Base-by-base conservation (phyloP, 1,284 basidiomycete species). In the Heliocybe sulcata region DNA sequence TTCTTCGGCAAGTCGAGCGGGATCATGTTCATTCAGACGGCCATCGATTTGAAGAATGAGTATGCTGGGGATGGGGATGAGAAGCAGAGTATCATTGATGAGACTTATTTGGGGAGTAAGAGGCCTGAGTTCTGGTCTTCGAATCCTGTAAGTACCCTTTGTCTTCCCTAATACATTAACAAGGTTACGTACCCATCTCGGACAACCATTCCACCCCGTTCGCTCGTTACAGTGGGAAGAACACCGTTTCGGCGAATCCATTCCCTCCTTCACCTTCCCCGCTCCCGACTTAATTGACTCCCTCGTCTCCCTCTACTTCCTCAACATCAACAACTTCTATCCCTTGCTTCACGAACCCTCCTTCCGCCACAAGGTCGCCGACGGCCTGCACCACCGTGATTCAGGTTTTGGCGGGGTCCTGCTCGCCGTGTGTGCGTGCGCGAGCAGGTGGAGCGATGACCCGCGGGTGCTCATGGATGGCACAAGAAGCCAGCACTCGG, bases 1-100 rank as follows among this genome's bases (percentile, higher is more conserved):
- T 90, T 87, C 67, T 85, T 86, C 59, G 88, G 88, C 1, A 85
- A 88, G 63, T 85, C 84, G 1, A 89, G 86, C 53, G 81, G 81
- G 2, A 76, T 82, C 1, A 80, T 80, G 69, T 75, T 91, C 10
- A 70, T 91, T 48, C 80, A 80, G 45, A 76, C 79, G 1, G 83
- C 87, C 16, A 75, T 88, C 22, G 80, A 83, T 54, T 68, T 89
- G 19, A 89, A 87, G 64, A 77, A 80, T 38, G 80, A 83, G 57
- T 78, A 73, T 25, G 74, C 75, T 1, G 77, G 77, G 22, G 45
- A 45, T 14, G 4, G 48, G 29, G 45, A 45, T 14, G 4, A 51
- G 29, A 11, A 49, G 27, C 47, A 4, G 4, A 6, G 27, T 11
- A 49, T 49, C 47, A 49, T 25, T 69, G 14, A 42, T 16, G 67